These are phyloP conservation scores for Fusarium nygamai DNA, from an alignment of 2,329 filamentous ascomycete genomes.

Conservation along the genomic window DNA sequence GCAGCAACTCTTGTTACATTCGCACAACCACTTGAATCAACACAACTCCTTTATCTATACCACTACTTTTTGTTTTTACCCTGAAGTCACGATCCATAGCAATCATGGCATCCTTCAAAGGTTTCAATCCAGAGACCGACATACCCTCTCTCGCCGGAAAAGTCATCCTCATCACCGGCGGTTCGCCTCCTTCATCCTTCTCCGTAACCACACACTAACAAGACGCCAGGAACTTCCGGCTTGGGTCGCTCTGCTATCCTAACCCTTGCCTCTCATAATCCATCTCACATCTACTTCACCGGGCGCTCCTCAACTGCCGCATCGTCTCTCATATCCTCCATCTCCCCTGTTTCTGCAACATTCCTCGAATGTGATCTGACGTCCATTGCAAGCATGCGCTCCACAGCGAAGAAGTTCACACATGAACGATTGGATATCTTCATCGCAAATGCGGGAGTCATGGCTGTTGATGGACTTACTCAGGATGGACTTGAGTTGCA, in stretches of 20 bases:
- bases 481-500: slow-evolving; percentile 50
- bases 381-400: slow-evolving; percentile 59
- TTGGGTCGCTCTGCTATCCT: slow-evolving; percentile 43
- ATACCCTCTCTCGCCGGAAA: slow-evolving; percentile 58
- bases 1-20: not conserved
- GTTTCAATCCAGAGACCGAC: slow-evolving; percentile 53
- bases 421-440: slow-evolving; percentile 55
- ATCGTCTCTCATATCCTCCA: slow-evolving; percentile 54
- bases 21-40: not conserved
- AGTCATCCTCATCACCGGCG: slow-evolving; percentile 62
- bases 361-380: slow-evolving; percentile 59
- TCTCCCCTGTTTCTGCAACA: slow-evolving; percentile 39
- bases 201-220: not conserved
- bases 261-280: slow-evolving; percentile 52
- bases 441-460: slow-evolving; percentile 52
- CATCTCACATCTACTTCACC: slow-evolving; percentile 64
- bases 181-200: slow-evolving; percentile 40
- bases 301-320: slow-evolving; percentile 58
- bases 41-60: not conserved
- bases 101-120: slow-evolving; percentile 23
- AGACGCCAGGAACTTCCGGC: slow-evolving; percentile 48
- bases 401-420: slow-evolving; percentile 54
- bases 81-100: not conserved
- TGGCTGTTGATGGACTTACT: slow-evolving; percentile 43
- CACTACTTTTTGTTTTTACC: not conserved